These are phyloP conservation scores for Orbilia blumenaviensis DNA, from an alignment of 2,329 filamentous ascomycete species.

Conservation along the genomic window DNA sequence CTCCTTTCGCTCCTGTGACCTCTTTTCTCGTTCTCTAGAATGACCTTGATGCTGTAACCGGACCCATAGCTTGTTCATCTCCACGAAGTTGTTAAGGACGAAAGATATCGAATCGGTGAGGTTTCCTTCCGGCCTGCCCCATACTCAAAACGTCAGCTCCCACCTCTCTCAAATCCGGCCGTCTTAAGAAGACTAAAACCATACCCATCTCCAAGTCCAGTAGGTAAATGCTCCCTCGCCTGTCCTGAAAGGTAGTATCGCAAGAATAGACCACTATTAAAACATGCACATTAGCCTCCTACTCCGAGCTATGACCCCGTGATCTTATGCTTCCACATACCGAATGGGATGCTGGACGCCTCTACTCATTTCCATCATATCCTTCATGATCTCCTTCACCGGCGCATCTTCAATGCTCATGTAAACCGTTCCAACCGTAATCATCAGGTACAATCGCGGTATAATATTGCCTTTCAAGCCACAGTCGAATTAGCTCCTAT, in stretches of 20 bases:
- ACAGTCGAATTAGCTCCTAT: conserved; percentile 5
- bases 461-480: conserved; percentile 85
- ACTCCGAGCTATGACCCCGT: not conserved
- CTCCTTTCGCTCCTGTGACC: conserved; percentile 93
- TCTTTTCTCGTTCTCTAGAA: conserved; percentile 89
- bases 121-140: conserved; percentile 81
- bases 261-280: conserved; percentile 76
- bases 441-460: conserved; percentile 96
- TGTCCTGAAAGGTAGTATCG: conserved; percentile 97
- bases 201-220: conserved; percentile 76
- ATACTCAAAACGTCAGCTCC: not conserved
- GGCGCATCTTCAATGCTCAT: conserved; percentile 98
- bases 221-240: conserved; percentile 86
- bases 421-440: conserved; percentile 98
- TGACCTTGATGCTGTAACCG: conserved; percentile 96
- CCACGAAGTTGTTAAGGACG: conserved; percentile 96
- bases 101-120: conserved; percentile 98
- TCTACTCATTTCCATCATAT: conserved; percentile 99
- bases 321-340: conserved; percentile 33
- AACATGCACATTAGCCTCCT: not conserved
- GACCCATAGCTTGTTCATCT: conserved; percentile 99
- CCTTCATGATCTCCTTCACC: conserved; percentile 99
- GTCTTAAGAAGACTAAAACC: not conserved
- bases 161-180: not conserved
- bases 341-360: conserved; percentile 97